phyloP scores from a whole-genome alignment of 129 eudicot species.

The Solidago caesia region DNA sequence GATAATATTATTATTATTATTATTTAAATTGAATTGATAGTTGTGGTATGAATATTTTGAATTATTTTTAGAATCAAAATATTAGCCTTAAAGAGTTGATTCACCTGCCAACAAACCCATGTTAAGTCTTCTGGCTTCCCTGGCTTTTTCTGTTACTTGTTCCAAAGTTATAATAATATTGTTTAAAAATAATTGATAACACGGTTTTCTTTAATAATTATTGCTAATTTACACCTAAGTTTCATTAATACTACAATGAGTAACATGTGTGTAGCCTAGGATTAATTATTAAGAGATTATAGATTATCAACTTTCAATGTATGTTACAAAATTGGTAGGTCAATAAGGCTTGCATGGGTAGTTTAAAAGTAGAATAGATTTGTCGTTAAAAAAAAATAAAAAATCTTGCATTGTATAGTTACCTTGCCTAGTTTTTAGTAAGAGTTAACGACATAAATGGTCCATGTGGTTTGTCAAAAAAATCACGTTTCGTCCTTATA shows the following conservation, averaged over 20 bases:
- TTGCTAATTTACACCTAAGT: neutral
- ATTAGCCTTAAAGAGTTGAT: slow-evolving; percentile 30
- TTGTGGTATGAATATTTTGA: neutral
- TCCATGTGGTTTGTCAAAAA: too few relatives aligned
- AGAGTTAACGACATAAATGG: too few relatives aligned
- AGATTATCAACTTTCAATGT: too few relatives aligned
- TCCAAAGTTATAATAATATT: neutral
- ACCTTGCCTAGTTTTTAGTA: too few relatives aligned
- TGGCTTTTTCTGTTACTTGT: slow-evolving; percentile 26
- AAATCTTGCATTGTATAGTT: too few relatives aligned
- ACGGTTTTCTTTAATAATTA: neutral
- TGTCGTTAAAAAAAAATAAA: too few relatives aligned
- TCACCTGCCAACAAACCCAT: slow-evolving; percentile 45
- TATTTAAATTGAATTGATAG: neutral
- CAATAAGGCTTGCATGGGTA: too few relatives aligned
- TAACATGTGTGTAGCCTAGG: slow-evolving; percentile 27
- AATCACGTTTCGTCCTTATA: too few relatives aligned
- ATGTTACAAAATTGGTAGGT: too few relatives aligned
- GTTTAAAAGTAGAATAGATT: too few relatives aligned
- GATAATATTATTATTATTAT: neutral
- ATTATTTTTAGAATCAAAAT: slow-evolving; percentile 13
- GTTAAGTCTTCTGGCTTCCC: slow-evolving; percentile 31
- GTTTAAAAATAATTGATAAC: slow-evolving; percentile 6
- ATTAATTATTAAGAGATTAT: neutral
- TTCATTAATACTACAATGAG: slow-evolving; percentile 8